phyloP scores from a whole-genome alignment of 768 basidiomycete species.

The Mycena capillaripes region DNA sequence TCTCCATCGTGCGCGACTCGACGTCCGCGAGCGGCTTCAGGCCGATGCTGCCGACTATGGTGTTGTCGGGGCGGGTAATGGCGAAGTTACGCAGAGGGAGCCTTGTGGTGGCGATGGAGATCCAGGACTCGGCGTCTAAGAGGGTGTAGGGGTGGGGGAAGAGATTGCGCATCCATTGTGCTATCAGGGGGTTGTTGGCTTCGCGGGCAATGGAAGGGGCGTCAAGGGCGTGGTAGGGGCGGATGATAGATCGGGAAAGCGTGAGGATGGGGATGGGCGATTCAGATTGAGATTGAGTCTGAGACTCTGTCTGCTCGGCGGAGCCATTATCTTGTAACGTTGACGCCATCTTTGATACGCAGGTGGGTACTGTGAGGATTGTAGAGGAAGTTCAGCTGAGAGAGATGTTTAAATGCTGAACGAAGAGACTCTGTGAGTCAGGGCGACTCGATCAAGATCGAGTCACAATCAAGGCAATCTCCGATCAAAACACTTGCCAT shows the following conservation, averaged over 20 bases:
- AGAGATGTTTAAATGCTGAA: slow-evolving; percentile 2
- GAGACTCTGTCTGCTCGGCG: not conserved
- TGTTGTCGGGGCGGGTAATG: not conserved
- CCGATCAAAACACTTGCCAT: too few species aligned
- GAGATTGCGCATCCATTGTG: slow-evolving; percentile 4
- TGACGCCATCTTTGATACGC: not conserved
- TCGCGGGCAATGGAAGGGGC: slow-evolving; percentile 10
- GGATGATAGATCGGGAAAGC: slow-evolving; percentile 1
- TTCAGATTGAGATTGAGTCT: not conserved
- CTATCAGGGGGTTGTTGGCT: slow-evolving; percentile 7
- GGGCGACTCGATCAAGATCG: not conserved
- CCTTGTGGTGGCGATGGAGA: not conserved
- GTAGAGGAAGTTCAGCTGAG: not conserved
- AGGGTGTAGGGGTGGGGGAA: slow-evolving; percentile 4
- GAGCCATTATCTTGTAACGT: slow-evolving; percentile 1
- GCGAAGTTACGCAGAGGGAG: slow-evolving; percentile 10
- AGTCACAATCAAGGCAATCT: not conserved
- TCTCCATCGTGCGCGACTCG: slow-evolving; percentile 8
- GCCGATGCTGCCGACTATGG: slow-evolving; percentile 1
- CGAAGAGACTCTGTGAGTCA: not conserved
- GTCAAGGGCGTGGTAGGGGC: not conserved
- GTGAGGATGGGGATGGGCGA: slow-evolving; percentile 10
- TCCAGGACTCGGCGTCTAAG: slow-evolving; percentile 8
- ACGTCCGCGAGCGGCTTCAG: slow-evolving; percentile 7
- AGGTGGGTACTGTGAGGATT: not conserved